phyloP scores from a whole-genome alignment of 2,329 filamentous ascomycete species.

The Neonectria faginata region DNA sequence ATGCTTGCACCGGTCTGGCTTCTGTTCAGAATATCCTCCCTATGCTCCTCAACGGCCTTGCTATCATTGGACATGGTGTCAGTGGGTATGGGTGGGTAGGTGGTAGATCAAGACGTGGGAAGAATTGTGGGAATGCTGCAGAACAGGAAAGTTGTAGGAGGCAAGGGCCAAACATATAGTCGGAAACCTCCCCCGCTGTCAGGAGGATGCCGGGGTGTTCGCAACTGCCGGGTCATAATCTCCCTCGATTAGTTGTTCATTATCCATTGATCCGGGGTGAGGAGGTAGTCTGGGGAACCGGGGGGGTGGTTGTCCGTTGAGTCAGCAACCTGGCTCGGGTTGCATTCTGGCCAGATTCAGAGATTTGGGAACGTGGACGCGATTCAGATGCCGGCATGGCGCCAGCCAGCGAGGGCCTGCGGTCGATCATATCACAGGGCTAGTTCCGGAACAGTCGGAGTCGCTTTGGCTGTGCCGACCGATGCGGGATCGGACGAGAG shows the following conservation, averaged over 20 bases:
- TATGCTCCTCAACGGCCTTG: constrained; percentile 29
- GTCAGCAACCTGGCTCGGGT: neutral
- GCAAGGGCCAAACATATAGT: constrained; percentile 27
- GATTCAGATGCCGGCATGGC: neutral
- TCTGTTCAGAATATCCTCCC: constrained; percentile 36
- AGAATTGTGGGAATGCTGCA: neutral
- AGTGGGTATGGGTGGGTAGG: neutral
- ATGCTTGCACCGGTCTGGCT: constrained; percentile 55
- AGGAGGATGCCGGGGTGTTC: neutral
- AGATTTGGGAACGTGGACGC: too few relatives aligned
- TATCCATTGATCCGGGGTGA: constrained; percentile 24
- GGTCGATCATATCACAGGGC: neutral
- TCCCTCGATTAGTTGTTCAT: neutral
- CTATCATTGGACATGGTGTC: constrained; percentile 24
- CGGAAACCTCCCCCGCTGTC: constrained; percentile 9
- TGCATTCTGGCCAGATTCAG: neutral
- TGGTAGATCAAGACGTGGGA: neutral
- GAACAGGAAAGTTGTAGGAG: neutral
- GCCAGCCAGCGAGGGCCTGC: neutral
- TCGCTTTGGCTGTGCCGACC: neutral
- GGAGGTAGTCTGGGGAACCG: neutral
- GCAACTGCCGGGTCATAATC: constrained; percentile 12
- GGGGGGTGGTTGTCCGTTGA: neutral
- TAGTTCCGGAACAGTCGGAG: neutral
- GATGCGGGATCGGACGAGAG: neutral